Percentiles rank a stretch among this genome's conserved stretches.
phyloP scores from a whole-genome alignment of 768 basidiomycete genomes.

The Cystobasidium onofrii region DNA sequence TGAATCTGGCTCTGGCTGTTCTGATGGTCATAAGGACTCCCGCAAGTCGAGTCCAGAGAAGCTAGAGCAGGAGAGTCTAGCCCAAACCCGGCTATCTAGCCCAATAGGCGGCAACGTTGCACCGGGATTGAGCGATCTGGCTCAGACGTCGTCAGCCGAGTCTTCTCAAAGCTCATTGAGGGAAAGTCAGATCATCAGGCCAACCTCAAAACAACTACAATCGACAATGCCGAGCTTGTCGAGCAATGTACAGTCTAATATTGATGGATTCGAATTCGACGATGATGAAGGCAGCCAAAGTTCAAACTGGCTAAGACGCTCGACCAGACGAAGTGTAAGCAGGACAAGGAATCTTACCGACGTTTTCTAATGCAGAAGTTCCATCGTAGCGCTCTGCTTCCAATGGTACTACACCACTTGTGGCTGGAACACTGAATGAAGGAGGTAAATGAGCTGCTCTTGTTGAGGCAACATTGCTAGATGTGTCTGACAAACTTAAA shows the following conservation, averaged over 20 bases:
- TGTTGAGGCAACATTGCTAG: too few species aligned
- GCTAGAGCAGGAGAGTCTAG: background rate
- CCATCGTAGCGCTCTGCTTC: background rate
- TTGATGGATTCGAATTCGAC: background rate
- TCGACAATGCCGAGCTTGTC: too few species aligned
- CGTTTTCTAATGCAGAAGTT: too few species aligned
- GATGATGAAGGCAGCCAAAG: background rate
- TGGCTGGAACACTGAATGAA: background rate
- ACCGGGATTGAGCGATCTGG: background rate
- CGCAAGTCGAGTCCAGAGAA: background rate
- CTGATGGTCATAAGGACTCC: background rate
- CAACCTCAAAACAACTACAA: background rate
- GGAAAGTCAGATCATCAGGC: background rate
- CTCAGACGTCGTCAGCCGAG: background rate
- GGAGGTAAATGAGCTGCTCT: too few species aligned
- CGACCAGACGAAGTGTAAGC: background rate
- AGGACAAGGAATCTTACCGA: too few species aligned
- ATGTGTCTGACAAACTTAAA: too few species aligned
- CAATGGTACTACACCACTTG: background rate
- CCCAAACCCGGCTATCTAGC: background rate
- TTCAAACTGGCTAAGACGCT: background rate
- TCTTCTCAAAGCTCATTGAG: background rate
- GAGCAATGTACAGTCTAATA: too few species aligned
- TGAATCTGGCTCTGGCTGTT: background rate
- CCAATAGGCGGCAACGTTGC: background rate